Evolutionary conservation across 371 early-diverging fungal species (phyloP).

Genomic region (Rhizopus sp.): DNA sequence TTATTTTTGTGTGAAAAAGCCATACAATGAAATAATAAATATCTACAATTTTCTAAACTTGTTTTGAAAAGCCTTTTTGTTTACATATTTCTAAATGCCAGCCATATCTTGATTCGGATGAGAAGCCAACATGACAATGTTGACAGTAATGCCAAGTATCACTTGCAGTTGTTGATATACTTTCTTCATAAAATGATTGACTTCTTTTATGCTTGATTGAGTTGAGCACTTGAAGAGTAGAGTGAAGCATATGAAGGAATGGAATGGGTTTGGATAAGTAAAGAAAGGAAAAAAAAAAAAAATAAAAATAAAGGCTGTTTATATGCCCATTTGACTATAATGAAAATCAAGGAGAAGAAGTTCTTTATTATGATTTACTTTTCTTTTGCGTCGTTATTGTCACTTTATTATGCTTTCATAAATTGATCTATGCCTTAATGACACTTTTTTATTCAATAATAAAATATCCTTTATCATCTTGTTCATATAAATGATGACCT

Average conservation of each 20-base stretch:
- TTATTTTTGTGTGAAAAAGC: conserved; percentile 17
- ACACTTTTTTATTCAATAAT: too few relatives aligned
- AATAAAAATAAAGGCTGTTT: not conserved
- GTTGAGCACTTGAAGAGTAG: too few relatives aligned
- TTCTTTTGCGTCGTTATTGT: not conserved
- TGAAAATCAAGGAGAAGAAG: not conserved
- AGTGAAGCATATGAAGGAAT: not conserved
- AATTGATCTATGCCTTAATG: too few relatives aligned
- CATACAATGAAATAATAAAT: conserved; percentile 17
- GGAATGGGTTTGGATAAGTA: not conserved
- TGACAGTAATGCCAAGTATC: conserved; percentile 25
- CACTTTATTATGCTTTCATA: too few relatives aligned
- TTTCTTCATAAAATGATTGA: not conserved
- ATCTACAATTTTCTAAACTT: conserved; percentile 2
- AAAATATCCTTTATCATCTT: too few relatives aligned
- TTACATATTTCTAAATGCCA: conserved; percentile 32
- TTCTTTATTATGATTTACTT: not conserved
- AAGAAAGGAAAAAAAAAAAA: not conserved
- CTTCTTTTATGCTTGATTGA: not conserved
- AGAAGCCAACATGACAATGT: conserved; percentile 31
- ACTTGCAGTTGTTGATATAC: not conserved
- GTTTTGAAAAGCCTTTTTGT: conserved; percentile 6
- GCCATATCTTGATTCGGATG: conserved; percentile 24
- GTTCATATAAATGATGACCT: too few relatives aligned
- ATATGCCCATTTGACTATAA: not conserved